Evolutionary conservation across 73 alveolate species (phyloP).

Genomic region (Diophrys sp.): DNA sequence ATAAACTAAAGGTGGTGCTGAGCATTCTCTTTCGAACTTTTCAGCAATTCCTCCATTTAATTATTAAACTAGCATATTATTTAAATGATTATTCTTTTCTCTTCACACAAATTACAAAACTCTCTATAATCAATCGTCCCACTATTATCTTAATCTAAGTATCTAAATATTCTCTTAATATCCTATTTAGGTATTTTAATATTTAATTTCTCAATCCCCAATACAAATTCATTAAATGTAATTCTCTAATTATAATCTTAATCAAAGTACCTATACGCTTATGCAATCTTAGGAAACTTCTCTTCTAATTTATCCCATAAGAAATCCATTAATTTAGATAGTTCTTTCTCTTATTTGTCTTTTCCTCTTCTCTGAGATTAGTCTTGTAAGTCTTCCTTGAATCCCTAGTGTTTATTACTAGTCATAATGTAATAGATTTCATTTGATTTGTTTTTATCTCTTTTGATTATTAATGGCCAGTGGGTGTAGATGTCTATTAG

Average conservation of each 20-base stretch:
- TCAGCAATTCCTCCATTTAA: too few species aligned
- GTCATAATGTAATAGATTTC: slow-evolving; percentile 7
- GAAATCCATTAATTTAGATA: slow-evolving; percentile 1
- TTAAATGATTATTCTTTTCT: too few species aligned
- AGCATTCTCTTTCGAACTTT: too few species aligned
- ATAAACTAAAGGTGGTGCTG: too few species aligned
- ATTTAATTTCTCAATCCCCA: slow-evolving; percentile 18
- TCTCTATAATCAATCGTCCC: background rate
- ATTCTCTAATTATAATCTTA: background rate
- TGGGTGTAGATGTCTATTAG: background rate
- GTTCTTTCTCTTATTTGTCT: too few species aligned
- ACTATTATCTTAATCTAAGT: background rate
- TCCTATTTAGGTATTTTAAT: background rate
- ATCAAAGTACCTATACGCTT: slow-evolving; percentile 24
- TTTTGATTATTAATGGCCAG: slow-evolving; percentile 5
- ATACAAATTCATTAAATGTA: background rate
- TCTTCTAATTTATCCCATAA: slow-evolving; percentile 24
- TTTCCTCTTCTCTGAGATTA: background rate
- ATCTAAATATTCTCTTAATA: background rate
- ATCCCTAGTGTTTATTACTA: background rate
- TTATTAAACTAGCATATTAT: too few species aligned
- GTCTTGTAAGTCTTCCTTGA: background rate
- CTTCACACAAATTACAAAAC: background rate
- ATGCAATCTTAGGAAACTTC: slow-evolving; percentile 18
- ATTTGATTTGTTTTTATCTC: slow-evolving; percentile 4